A percentile compares a stretch with the other conserved stretches of the same genome.
phyloP scores from a whole-genome alignment of 371 early-diverging fungal species.

The Apophysomyces elegans region DNA sequence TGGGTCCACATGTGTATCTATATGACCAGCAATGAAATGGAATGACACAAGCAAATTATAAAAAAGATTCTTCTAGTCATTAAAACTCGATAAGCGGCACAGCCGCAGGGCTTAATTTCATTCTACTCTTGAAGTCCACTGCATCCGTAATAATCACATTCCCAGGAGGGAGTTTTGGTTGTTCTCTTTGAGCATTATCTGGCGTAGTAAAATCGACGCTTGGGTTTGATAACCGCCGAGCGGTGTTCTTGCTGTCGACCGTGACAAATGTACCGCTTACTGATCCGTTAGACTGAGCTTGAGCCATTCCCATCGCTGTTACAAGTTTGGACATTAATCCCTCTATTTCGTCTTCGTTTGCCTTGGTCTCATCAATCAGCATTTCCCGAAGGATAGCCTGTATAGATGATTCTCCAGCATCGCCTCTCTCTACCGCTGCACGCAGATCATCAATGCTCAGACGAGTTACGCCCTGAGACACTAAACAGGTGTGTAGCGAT shows the following conservation, averaged over 20 bases:
- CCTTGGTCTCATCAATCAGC: conserved; percentile 52
- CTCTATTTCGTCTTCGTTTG: conserved; percentile 48
- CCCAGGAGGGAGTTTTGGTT: conserved; percentile 37
- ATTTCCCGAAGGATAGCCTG: conserved; percentile 47
- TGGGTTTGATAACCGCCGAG: conserved; percentile 42
- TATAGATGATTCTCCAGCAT: conserved; percentile 42
- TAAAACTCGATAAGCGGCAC: conserved; percentile 40
- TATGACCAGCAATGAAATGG: background rate
- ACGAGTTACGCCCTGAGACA: conserved; percentile 33
- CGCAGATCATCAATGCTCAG: conserved; percentile 47
- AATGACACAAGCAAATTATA: background rate
- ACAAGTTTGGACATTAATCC: conserved; percentile 45
- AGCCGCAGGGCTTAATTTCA: conserved; percentile 58
- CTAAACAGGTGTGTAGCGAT: conserved; percentile 39
- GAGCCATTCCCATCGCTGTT: conserved; percentile 45
- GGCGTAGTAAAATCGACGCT: conserved; percentile 13
- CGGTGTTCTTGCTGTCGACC: conserved; percentile 49
- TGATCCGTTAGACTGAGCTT: conserved; percentile 9
- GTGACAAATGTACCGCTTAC: conserved; percentile 47
- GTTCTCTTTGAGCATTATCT: conserved; percentile 23
- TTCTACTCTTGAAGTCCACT: conserved; percentile 57
- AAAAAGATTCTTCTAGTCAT: background rate
- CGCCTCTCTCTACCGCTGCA: conserved; percentile 50
- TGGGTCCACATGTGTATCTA: background rate
- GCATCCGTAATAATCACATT: conserved; percentile 53